These are phyloP conservation scores for Spathaspora hagerdaliae DNA, from an alignment of 805 yeast species.

Conservation along the genomic window DNA sequence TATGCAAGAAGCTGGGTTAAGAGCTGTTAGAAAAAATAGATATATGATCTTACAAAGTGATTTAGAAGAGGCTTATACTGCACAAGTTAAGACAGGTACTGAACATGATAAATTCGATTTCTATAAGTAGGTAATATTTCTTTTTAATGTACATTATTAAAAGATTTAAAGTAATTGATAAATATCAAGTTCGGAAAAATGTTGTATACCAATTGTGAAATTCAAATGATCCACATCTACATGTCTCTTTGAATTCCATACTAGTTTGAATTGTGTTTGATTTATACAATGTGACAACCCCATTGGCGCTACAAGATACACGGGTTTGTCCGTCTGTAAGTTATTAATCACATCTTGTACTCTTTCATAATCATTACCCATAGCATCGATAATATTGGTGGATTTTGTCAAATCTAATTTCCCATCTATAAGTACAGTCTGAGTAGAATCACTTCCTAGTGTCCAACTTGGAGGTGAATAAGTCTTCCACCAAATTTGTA, in stretches of 20 bases:
- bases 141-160: not conserved
- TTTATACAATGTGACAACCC: slow-evolving; percentile 28
- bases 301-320: slow-evolving; percentile 36
- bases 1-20: slow-evolving; percentile 99
- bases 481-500: slow-evolving; percentile 87
- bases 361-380: slow-evolving; percentile 38
- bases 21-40: slow-evolving; percentile 97
- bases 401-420: slow-evolving; percentile 4
- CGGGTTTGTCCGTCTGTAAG: slow-evolving; percentile 1
- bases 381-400: slow-evolving; percentile 40
- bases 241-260: slow-evolving; percentile 43
- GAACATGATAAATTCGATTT: slow-evolving; percentile 98
- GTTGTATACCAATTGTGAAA: slow-evolving; percentile 21
- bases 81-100: slow-evolving; percentile 92
- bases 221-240: slow-evolving; percentile 76
- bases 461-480: slow-evolving; percentile 94
- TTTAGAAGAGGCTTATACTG: slow-evolving; percentile 94
- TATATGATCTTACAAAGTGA: slow-evolving; percentile 95
- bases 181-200: slow-evolving; percentile 45
- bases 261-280: slow-evolving; percentile 9
- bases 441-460: slow-evolving; percentile 29
- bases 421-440: slow-evolving; percentile 12
- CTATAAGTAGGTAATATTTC: slow-evolving; percentile 56
- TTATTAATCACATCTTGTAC: slow-evolving; percentile 14
- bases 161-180: slow-evolving; percentile 31